Evolutionary conservation across 441 rosid genomes (phyloP), one percentile per base, ranked within the genome.

Genomic region (Populus tomentosa): DNA sequence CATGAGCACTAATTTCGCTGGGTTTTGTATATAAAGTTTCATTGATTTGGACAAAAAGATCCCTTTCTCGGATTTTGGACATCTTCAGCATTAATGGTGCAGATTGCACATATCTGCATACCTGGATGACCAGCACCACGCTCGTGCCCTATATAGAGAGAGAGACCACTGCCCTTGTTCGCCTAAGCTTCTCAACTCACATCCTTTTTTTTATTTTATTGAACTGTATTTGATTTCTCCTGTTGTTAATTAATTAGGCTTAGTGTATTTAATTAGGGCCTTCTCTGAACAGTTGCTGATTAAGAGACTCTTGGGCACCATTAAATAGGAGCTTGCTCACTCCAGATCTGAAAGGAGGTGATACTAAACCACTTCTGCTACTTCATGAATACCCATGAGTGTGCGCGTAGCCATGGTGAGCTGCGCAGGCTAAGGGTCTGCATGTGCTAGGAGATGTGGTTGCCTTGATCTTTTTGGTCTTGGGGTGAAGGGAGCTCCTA

Each of bases 401-500:
- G 72, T 10, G 72, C 72, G 5, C 6, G 5, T 7, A 14, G 21
- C 42, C 13, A 46, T 67, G 14, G 4, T 32, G 36, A 14, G n/a
- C 8, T 69, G 18, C 72, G 61, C 56, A 69, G 59, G 26, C 72
- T 24, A 69, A 69, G 72, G 59, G 32, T 40, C 13, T 36, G 26
- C 72, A 69, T 69, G 59, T 20, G 5, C 72, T 69, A 4, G 32
- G 56, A 21, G 72, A 26, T 24, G 59, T 21, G 28, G 4, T 21
- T 8, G 21, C 23, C 70, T 33, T 5, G 24, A 21, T 38, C 72
- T 28, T 69, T 40, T 69, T 40, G 26, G 32, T 10, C 6, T 20
- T 69, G 56, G 72, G n/a, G 72, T 21, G 53, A 20, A 69, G 72
- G 23, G 14, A 69, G 72, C 72, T 40, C 72, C 59, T 21, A 38